Evolutionary conservation across 1,139 yeast species (phyloP).

Genomic region (Yamadazyma diddensiae): DNA sequence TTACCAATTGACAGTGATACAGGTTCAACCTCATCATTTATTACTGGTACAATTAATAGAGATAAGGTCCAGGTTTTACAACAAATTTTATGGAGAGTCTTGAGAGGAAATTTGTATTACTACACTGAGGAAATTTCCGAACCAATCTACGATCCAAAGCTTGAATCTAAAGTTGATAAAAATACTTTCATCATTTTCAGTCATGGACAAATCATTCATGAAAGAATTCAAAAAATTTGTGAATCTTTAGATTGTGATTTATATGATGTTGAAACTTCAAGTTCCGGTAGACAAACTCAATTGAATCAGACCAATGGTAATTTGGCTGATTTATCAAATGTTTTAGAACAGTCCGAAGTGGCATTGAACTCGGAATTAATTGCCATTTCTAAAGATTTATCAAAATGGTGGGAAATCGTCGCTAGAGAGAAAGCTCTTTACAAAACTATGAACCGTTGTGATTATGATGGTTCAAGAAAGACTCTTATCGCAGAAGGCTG

Average conservation of each 20-base stretch:
- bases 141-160: conserved; percentile 34
- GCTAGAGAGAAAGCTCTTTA: conserved; percentile 72
- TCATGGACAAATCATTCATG: conserved; percentile 41
- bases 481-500: conserved; percentile 76
- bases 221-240: conserved; percentile 41
- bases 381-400: conserved; percentile 70
- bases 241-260: conserved; percentile 47
- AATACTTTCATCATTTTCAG: conserved; percentile 45
- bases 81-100: conserved; percentile 87
- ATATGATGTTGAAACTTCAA: conserved; percentile 33
- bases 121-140: conserved; percentile 66
- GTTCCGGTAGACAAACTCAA: conserved; percentile 40
- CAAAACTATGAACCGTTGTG: conserved; percentile 63
- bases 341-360: conserved; percentile 50
- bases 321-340: conserved; percentile 57
- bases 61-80: conserved; percentile 69
- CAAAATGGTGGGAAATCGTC: conserved; percentile 66
- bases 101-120: conserved; percentile 86
- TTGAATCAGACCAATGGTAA: conserved; percentile 53
- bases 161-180: conserved; percentile 30
- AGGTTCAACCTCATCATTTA: conserved; percentile 38
- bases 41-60: conserved; percentile 81
- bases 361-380: conserved; percentile 67
- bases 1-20: conserved; percentile 14
- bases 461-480: conserved; percentile 62